Evolutionary conservation across 345 rosid genomes (phyloP), one percentile per base, ranked within the genome.

Genomic region (Syzygium oleosum): DNA sequence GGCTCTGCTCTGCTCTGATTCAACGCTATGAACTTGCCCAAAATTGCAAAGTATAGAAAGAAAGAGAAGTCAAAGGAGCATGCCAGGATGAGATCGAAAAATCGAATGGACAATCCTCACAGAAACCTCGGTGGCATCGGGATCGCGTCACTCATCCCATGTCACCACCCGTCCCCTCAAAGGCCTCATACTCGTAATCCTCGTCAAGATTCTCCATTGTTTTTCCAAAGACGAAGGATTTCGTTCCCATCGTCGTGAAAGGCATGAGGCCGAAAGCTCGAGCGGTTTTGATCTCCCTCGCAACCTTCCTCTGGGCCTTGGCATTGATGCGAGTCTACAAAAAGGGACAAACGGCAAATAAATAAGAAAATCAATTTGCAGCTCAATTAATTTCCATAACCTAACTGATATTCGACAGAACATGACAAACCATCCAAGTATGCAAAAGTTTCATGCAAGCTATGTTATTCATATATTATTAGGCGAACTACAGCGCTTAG

Each of bases 211-310:
- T 58, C 93, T 96, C 93, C 99, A 96, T 97, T 21, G 93, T 90
- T 88, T 84, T 91, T 23, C 98, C 98, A 84, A 87, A 93, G 51
- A 86, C 86, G 86, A 97, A 96, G 16, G 96, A 91, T 89, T 96
- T 97, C 21, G 96, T 95, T 38, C 99, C 99, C 99, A 97, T 97
- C 8, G 98, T 95, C 8, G 96, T 95, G 93, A 97, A 97, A 55
- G 99, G 98, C 97, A 97, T 91, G 78, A 96, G 91, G 29, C 99
- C 99, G 58, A 97, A 95, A 46, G 98, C 99, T 87, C 99, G 93
- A 4, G 99, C 99, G 12, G n/a, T n/a, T n/a, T n/a, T 97, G 89
- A 96, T 97, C 95, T 97, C 99, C 92, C 98, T 92, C 2, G 99
- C 99, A 59, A 97, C 87, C 94, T 94, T 96, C 90, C 99, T 94